Evolutionary conservation across 495 filamentous ascomycete genomes (phyloP).

Genomic region (Penicillium flavigenum): DNA sequence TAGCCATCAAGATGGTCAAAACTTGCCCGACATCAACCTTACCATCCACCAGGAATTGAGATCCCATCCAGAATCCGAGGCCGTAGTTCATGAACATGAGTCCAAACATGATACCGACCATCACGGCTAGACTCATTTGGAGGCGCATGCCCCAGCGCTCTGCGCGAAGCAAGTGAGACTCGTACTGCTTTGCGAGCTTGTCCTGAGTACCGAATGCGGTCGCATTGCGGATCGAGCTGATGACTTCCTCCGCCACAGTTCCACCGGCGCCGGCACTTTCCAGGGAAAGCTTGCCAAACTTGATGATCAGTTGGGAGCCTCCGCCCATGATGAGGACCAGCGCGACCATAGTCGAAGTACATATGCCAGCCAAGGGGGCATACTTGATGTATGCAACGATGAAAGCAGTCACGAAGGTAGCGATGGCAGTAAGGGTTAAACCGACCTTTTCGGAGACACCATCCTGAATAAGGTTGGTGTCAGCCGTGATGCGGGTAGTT

Average conservation of each 20-base stretch:
- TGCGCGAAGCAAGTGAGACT: conserved; percentile 66
- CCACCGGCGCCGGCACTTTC: conserved; percentile 80
- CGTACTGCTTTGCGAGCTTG: conserved; percentile 81
- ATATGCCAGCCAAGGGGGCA: conserved; percentile 81
- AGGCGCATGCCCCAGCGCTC: conserved; percentile 75
- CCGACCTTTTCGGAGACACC: conserved; percentile 86
- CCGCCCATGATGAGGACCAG: conserved; percentile 72
- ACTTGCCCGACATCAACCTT: conserved; percentile 54
- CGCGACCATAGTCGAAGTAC: conserved; percentile 72
- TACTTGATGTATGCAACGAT: conserved; percentile 83
- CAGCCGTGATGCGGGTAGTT: conserved; percentile 86
- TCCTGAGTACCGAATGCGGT: conserved; percentile 90
- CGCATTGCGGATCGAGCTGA: conserved; percentile 92
- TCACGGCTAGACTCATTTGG: conserved; percentile 65
- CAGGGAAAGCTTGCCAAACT: conserved; percentile 73
- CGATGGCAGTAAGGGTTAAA: conserved; percentile 67
- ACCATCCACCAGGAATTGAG: conserved; percentile 67
- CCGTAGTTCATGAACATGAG: conserved; percentile 87
- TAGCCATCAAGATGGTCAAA: conserved; percentile 81
- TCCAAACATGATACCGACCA: conserved; percentile 80
- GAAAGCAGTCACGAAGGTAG: conserved; percentile 86
- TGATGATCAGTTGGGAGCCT: conserved; percentile 71
- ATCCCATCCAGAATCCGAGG: conserved; percentile 94
- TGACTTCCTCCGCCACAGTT: conserved; percentile 89
- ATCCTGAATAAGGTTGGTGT: conserved; percentile 86